Conservation (phyloP, 169 alveolate species). For the Cryptosporidium parvum region DNA sequence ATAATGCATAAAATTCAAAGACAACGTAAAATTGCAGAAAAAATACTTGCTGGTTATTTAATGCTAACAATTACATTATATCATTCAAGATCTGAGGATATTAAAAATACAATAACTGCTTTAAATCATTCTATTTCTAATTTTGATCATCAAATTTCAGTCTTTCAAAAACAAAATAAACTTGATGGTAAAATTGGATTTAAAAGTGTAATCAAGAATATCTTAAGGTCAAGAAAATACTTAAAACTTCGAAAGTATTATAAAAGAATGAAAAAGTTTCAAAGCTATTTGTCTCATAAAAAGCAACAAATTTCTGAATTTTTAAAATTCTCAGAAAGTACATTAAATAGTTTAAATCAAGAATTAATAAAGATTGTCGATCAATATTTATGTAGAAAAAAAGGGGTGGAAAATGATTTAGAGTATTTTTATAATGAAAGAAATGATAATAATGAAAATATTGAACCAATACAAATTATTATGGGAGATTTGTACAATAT, state of each 20-base stretch:
- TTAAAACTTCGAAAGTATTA: constrained; percentile 23
- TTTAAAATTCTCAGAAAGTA: constrained; percentile 26
- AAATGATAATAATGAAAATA: neutral
- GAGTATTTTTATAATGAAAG: neutral
- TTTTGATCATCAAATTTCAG: constrained; percentile 16
- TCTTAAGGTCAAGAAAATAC: constrained; percentile 12
- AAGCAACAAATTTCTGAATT: constrained; percentile 17
- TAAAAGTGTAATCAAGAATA: constrained; percentile 8
- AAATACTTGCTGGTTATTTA: constrained; percentile 20
- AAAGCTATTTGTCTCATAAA: constrained; percentile 16
- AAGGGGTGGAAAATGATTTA: neutral
- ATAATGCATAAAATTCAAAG: constrained; percentile 40
- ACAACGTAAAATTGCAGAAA: constrained; percentile 47
- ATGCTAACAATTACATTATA: constrained; percentile 7
- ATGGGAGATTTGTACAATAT: constrained; percentile 47
- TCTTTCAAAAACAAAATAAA: constrained; percentile 30
- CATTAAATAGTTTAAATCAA: neutral
- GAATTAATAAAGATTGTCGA: constrained; percentile 8
- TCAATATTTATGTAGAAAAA: constrained; percentile 9
- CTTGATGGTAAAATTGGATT: constrained; percentile 7
- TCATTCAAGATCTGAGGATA: constrained; percentile 18
- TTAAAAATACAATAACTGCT: constrained; percentile 4
- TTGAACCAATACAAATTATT: constrained; percentile 22
- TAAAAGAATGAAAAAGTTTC: constrained; percentile 50
- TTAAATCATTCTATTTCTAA: constrained; percentile 36